Evolutionary conservation across 148 eudicot genomes (phyloP).

Genomic region (Nepenthes gracilis): DNA sequence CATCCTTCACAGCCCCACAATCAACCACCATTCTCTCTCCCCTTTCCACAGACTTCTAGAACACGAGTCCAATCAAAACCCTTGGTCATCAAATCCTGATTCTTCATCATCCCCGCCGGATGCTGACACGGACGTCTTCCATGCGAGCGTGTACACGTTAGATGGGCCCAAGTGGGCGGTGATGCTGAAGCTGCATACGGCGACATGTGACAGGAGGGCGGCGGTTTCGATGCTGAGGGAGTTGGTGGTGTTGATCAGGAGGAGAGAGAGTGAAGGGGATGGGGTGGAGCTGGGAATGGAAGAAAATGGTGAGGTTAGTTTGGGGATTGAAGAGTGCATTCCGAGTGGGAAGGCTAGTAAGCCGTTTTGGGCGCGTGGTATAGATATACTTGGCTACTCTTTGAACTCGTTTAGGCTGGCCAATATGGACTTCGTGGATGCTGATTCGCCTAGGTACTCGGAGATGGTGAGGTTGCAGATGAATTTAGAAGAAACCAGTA

Average conservation of each 20-base stretch:
- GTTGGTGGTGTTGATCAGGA: conserved; percentile 28
- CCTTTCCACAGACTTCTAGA: conserved; percentile 46
- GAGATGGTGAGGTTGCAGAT: conserved; percentile 38
- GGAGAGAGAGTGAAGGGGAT: conserved; percentile 1
- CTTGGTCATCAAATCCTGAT: conserved; percentile 24
- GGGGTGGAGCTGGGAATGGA: conserved; percentile 15
- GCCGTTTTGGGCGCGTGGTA: conserved; percentile 84
- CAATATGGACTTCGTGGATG: conserved; percentile 38
- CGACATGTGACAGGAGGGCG: conserved; percentile 60
- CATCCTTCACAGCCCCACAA: conserved; percentile 10
- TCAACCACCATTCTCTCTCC: conserved; percentile 3
- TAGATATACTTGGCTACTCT: conserved; percentile 75
- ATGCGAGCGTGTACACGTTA: conserved; percentile 32
- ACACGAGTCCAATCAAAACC: conserved; percentile 47
- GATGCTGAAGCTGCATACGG: conserved; percentile 55
- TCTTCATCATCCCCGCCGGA: neutral
- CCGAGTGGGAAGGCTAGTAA: conserved; percentile 48
- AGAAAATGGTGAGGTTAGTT: conserved; percentile 17
- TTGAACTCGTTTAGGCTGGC: conserved; percentile 57
- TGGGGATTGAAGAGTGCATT: conserved; percentile 60
- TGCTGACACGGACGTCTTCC: conserved; percentile 24
- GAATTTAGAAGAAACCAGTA: conserved; percentile 26
- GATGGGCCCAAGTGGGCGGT: conserved; percentile 26
- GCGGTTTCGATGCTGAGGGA: conserved; percentile 47
- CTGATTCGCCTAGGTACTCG: conserved; percentile 24